These are phyloP conservation scores for Hypocrella siamensis DNA, from an alignment of 2,329 filamentous ascomycete species.

Conservation along the genomic window DNA sequence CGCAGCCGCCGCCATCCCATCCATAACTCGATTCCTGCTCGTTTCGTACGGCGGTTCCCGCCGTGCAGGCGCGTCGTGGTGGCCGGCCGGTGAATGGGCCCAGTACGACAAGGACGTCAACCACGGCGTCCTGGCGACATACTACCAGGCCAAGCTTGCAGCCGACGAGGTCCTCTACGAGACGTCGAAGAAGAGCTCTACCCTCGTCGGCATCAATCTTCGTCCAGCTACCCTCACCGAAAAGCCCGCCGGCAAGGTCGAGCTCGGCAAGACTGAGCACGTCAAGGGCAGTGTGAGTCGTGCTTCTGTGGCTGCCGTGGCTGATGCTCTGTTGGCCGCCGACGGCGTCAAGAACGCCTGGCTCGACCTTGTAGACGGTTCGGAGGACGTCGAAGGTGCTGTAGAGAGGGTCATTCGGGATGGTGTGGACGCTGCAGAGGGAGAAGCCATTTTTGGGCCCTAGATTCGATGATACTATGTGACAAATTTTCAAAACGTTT, in stretches of 20 bases:
- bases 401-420: constrained; percentile 33
- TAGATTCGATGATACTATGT: too few relatives aligned
- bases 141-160: constrained; percentile 44
- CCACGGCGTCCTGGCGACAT: constrained; percentile 27
- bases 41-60: constrained; percentile 46
- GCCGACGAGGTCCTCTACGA: constrained; percentile 42
- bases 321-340: constrained; percentile 36
- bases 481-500: too few relatives aligned
- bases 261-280: constrained; percentile 27
- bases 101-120: constrained; percentile 24
- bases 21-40: constrained; percentile 46
- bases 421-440: constrained; percentile 34
- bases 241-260: constrained; percentile 30
- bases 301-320: constrained; percentile 42
- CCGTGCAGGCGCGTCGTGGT: constrained; percentile 36
- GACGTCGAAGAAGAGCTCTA: constrained; percentile 22
- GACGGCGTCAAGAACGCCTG: constrained; percentile 31
- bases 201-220: constrained; percentile 34
- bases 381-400: constrained; percentile 29
- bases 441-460: constrained; percentile 24
- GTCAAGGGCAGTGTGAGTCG: constrained; percentile 30
- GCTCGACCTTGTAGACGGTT: constrained; percentile 39
- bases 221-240: constrained; percentile 35
- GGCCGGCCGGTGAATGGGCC: constrained; percentile 33
- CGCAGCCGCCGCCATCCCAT: constrained; percentile 36